phyloP scores from a whole-genome alignment of 2,329 filamentous ascomycete genomes.

The Xylariaceae sp. region DNA sequence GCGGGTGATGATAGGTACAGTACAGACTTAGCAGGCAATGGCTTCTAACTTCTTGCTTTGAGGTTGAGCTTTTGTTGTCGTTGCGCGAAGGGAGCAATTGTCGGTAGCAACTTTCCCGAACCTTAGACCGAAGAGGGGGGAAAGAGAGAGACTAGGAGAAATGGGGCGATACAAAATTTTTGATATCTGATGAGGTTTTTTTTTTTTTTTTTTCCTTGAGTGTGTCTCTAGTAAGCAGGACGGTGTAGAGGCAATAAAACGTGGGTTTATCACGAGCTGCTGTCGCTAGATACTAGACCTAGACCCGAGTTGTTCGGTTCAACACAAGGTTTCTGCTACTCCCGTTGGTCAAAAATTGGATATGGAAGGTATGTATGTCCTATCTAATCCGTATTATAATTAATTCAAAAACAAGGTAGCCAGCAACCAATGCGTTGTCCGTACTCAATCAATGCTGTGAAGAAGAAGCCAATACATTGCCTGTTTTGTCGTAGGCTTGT shows the following conservation, averaged over 20 bases:
- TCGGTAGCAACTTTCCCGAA: not conserved
- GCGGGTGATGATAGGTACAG: not conserved
- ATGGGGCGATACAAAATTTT: constrained; percentile 1
- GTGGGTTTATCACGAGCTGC: constrained; percentile 2
- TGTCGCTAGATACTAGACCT: not conserved
- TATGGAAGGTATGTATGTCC: not conserved
- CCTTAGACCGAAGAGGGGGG: not conserved
- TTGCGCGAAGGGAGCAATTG: not conserved
- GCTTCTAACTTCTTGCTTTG: not conserved
- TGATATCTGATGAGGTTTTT: constrained; percentile 4
- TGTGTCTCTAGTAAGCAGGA: not conserved
- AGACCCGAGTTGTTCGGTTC: constrained; percentile 1
- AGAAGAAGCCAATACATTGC: no score
- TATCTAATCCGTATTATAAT: constrained; percentile 6
- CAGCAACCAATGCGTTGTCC: constrained; percentile 1
- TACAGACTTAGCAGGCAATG: not conserved
- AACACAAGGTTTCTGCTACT: constrained; percentile 2
- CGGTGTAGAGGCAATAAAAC: not conserved
- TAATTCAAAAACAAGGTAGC: constrained; percentile 8
- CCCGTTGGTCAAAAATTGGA: constrained; percentile 12
- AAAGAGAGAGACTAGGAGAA: not conserved
- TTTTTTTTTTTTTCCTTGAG: constrained; percentile 8
- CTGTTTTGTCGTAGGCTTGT: constrained; percentile 9
- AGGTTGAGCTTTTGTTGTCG: not conserved
- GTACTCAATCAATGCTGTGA: not conserved